A percentile compares a stretch with the other conserved stretches of the same genome.
phyloP scores from a whole-genome alignment of 192 early-diverging fungal species.

The Entomortierella beljakovae region DNA sequence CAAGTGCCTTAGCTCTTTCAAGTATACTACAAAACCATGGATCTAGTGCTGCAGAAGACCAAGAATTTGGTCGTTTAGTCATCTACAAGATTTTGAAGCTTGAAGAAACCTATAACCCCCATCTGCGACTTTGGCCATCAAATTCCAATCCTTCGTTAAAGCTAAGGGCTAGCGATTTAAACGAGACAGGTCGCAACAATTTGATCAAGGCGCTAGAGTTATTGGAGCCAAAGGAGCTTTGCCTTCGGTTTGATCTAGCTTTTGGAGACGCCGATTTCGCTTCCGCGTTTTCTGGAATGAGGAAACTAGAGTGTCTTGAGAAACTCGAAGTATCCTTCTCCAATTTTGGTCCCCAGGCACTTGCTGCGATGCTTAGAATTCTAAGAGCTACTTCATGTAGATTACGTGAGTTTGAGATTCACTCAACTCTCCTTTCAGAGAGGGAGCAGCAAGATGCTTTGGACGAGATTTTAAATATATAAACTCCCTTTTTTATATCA shows the following conservation, averaged over 20 bases:
- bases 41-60: neutral
- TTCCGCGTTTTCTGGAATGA: constrained; percentile 31
- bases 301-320: constrained; percentile 17
- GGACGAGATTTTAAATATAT: constrained; percentile 13
- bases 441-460: constrained; percentile 4
- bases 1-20: constrained; percentile 22
- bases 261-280: constrained; percentile 31
- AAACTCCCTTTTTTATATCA: too few species aligned
- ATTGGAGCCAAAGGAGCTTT: constrained; percentile 15
- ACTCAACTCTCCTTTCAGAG: constrained; percentile 8
- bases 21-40: constrained; percentile 12
- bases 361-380: constrained; percentile 23
- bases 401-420: constrained; percentile 10
- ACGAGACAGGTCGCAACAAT: constrained; percentile 2
- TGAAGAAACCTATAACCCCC: constrained; percentile 15
- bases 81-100: constrained; percentile 20
- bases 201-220: constrained; percentile 18
- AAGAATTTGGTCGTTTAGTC: neutral
- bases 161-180: neutral
- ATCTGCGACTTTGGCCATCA: neutral
- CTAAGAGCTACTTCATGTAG: constrained; percentile 18
- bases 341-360: constrained; percentile 21
- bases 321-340: constrained; percentile 15
- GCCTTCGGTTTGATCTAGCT: constrained; percentile 14
- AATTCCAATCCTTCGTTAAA: neutral